Evolutionary conservation across 768 basidiomycete species (phyloP), one percentile per base, ranked within the genome.

Genomic region (Lactarius indigo): DNA sequence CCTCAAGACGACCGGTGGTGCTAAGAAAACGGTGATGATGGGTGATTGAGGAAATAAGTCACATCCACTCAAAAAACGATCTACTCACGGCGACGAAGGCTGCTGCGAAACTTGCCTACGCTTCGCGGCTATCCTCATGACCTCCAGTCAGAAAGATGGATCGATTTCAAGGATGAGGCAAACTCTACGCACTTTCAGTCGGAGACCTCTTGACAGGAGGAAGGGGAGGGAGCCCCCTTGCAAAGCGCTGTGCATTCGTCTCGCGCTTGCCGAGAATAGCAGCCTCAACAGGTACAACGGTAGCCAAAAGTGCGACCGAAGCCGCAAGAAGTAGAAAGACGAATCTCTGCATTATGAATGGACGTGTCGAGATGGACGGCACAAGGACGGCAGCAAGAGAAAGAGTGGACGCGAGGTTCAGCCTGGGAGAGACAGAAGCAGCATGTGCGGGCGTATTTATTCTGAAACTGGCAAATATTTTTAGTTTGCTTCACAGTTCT

Each of bases 341-440:
- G 37, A 64, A 59, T 56, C 47, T 64, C 44, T 64, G 64, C 64
- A 64, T 64, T 44, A 23, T 28, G 6, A 23, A 10, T n/a, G 20
- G 9, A n/a, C 4, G 20, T n/a, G 42, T 54, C 8, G 52, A 52
- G 12, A 23, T 8, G 3, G 26, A 52, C 9, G 23, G 17, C 23
- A 52, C 12, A 23, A 1, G 3, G 26, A 52, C 9, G 23, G 17
- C 23, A 23, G 23, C 50, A 52, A 26, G 13, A 28, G 7, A 54
- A 18, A 28, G 52, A 28, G 42, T 44, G 20, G 42, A 44, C 20
- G 7, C 8, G 20, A 44, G 7, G 13, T n/a, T 44, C 42, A n/a
- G 20, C 20, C 20, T n/a, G 8, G 41, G 2, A 42, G 18, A 44
- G 42, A 44, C 20, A 42, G 18, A 42, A 20, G 9, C 20, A 7